Evolutionary conservation across 2,329 filamentous ascomycete species (phyloP).

Genomic region (Annulohypoxylon truncatum): DNA sequence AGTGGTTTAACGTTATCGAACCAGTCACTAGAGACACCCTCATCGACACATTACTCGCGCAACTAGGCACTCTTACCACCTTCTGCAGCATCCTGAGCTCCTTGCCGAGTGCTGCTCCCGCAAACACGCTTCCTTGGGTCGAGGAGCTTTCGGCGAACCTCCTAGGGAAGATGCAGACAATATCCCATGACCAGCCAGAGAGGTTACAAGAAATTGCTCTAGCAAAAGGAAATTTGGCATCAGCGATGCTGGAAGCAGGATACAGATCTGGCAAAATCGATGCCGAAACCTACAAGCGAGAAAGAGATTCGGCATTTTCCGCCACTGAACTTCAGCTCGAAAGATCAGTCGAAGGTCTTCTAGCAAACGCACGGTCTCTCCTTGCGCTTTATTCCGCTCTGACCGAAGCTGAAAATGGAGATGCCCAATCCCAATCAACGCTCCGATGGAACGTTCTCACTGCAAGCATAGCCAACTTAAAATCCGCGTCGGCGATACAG

Average conservation of each 20-base stretch:
- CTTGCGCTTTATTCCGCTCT: conserved; percentile 46
- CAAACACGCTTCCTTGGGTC: conserved; percentile 63
- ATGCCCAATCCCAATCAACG: conserved; percentile 30
- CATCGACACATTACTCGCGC: conserved; percentile 74
- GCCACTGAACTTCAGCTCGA: conserved; percentile 38
- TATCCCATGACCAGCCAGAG: conserved; percentile 34
- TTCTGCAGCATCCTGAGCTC: conserved; percentile 61
- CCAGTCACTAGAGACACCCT: conserved; percentile 73
- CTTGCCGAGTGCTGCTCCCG: conserved; percentile 49
- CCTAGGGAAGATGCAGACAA: conserved; percentile 53
- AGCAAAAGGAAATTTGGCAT: conserved; percentile 43
- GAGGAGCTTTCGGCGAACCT: conserved; percentile 66
- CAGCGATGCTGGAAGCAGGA: conserved; percentile 45
- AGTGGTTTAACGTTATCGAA: conserved; percentile 75
- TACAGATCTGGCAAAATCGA: conserved; percentile 43
- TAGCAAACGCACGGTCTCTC: conserved; percentile 45
- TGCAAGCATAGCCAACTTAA: conserved; percentile 40
- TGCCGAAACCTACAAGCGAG: conserved; percentile 43
- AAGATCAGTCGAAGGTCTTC: conserved; percentile 34
- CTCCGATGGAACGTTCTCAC: conserved; percentile 48
- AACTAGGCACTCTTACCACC: conserved; percentile 66
- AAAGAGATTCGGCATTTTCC: conserved; percentile 46
- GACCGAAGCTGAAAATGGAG: conserved; percentile 32
- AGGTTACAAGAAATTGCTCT: conserved; percentile 46
- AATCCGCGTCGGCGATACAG: conserved; percentile 39